Evolutionary conservation across 1,284 basidiomycete genomes (phyloP), one percentile per base, ranked within the genome.

Genomic region (Tylopilus orsonianus): DNA sequence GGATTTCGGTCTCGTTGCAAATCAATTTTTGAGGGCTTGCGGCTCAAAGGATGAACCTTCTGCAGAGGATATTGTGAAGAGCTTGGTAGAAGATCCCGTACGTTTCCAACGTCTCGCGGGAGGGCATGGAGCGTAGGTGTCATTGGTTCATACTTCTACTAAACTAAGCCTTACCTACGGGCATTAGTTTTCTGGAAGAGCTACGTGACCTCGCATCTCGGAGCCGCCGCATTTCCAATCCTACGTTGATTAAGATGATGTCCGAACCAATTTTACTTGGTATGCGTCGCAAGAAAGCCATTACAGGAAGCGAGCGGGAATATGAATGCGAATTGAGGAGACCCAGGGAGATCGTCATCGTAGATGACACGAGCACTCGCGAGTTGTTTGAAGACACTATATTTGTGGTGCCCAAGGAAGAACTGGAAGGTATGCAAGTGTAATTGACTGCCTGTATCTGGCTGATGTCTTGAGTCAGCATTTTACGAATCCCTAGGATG

Each of bases 31-130:
- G 37, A 80, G 79, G 49, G 83, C 86, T 10, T 91, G 90, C 57
- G 94, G 94, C 9, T 90, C 93, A 22, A 85, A 84, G 59, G 81
- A 83, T 39, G 88, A 93, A 61, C 94, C 95, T 0, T 91, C 83
- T 29, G 83, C 90, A 1, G 84, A 90, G 55, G 90, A 95, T 55
- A 59, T 88, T 20, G 80, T 77, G 73, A n/a, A 81, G 83, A 53
- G 74, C 12, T 23, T 54, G 26, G 14, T 41, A 2, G 30, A 38
- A 9, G 5, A 41, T n/a, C 37, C 41, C 2, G 2, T 33, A 6
- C 22, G 22, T 13, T 51, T 51, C 30, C 50, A 50, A 13, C 2
- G 16, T 2, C 30, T 35, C 3, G n/a, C 48, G 0, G 39, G 24
- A 0, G 47, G 36, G 16, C 18, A 22, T 5, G 14, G 41, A 23